Percentiles rank a stretch among this genome's conserved stretches.
These are phyloP conservation scores for Eleusine coracana DNA, from an alignment of 176 grass and related monocot genomes.

Conservation along the genomic window DNA sequence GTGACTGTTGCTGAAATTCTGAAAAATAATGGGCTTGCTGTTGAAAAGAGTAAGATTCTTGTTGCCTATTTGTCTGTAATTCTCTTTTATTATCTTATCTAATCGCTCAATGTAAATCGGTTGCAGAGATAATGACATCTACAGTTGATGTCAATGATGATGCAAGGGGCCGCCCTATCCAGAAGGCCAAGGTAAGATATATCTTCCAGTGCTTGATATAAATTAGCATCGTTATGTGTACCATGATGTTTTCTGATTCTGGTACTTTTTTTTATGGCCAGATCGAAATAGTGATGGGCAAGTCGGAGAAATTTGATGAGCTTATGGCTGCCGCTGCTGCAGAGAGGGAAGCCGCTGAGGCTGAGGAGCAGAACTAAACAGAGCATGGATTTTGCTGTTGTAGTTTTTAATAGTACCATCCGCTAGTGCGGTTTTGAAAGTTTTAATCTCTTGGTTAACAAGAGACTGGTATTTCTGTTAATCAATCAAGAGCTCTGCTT, in stretches of 20 bases:
- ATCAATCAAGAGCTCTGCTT: slow-evolving; percentile 47
- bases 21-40: slow-evolving; percentile 88
- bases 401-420: slow-evolving; percentile 44
- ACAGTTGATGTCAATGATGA: slow-evolving; percentile 92
- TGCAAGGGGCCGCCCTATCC: slow-evolving; percentile 64
- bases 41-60: slow-evolving; percentile 77
- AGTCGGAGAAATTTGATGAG: slow-evolving; percentile 95
- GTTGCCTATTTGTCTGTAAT: not conserved
- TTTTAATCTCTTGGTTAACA: slow-evolving; percentile 38
- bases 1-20: slow-evolving; percentile 92
- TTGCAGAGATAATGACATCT: slow-evolving; percentile 86
- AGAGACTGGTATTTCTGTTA: slow-evolving; percentile 43
- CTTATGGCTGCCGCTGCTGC: slow-evolving; percentile 72
- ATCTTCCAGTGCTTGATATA: not conserved
- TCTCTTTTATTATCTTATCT: not conserved
- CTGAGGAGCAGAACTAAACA: slow-evolving; percentile 61
- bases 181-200: slow-evolving; percentile 87
- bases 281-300: slow-evolving; percentile 89
- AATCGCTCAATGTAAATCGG: slow-evolving; percentile 13
- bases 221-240: not conserved
- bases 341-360: slow-evolving; percentile 70
- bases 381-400: slow-evolving; percentile 1
- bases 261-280: slow-evolving; percentile 22
- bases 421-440: slow-evolving; percentile 22
- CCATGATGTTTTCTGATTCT: slow-evolving; percentile 13